Evolutionary conservation across 2,329 filamentous ascomycete genomes (phyloP), one percentile per base, ranked within the genome.

Genomic region (Madurella mycetomatis): DNA sequence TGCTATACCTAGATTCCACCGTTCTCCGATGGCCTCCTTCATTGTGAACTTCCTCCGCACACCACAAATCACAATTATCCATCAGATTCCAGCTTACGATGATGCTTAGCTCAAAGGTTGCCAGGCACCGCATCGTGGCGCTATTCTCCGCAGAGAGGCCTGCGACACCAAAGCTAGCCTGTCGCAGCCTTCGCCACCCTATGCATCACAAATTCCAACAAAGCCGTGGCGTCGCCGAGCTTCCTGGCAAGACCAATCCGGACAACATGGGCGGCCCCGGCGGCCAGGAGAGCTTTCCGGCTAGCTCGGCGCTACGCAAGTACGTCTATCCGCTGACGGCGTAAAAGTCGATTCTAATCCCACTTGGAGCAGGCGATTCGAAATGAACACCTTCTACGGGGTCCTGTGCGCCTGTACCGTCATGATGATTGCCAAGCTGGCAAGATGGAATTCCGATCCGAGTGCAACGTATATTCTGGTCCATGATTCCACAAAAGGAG

Each of bases 191-290:
- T 7, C 25, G 25, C 25, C 25, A 25, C 3, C 25, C 25, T 4
- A 25, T 25, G 25, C 25, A 25, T 25, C 25, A 25, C 25, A 25
- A 25, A 25, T 25, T 37, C 34, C 34, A 37, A 37, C 4, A 37
- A 15, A 37, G 13, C 9, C 34, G 34, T 2, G 11, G 13, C 17
- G 41, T 32, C 1, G 13, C 25, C 25, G 25, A 25, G 0, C n/a
- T 49, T 1, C 39, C 41, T 2, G 42, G 47, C 12, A 56, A 53
- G 15, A 9, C 34, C 34, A 40, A 47, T 12, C 25, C 31, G 7
- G 43, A 59, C 25, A 41, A 60, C 18, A 57, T 61, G 49, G 59
- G 60, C 25, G 60, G 60, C 9, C 60, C 59, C 2, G 60, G 55
- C 15, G 60, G 60, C 1, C 57, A 62, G 18, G 60, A 61, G 16